Percentiles rank a stretch among this genome's conserved stretches.
Conservation (phyloP, 1,139 yeast genomes). For the Fermentozyma sake region DNA sequence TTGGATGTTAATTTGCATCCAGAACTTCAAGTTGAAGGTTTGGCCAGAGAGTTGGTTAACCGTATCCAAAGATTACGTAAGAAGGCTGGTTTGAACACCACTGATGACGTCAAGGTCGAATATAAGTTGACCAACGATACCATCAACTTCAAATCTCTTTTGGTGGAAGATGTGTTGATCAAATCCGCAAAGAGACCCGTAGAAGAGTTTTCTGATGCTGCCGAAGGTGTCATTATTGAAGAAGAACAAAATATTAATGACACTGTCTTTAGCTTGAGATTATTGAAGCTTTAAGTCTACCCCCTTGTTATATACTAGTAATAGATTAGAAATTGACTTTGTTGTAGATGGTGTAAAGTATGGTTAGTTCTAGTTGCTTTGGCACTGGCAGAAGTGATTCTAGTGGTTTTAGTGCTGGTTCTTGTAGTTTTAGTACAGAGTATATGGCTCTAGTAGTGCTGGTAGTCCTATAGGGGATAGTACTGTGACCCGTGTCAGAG, state of each 20-base stretch:
- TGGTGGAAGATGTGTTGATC: conserved; percentile 67
- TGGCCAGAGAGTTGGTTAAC: conserved; percentile 93
- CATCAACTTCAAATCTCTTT: conserved; percentile 60
- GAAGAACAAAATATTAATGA: conserved; percentile 91
- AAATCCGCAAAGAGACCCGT: conserved; percentile 74
- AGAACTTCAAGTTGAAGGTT: conserved; percentile 87
- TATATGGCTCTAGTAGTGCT: too few relatives aligned
- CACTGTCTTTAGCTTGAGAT: conserved; percentile 73
- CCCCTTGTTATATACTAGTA: too few relatives aligned
- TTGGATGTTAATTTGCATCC: conserved; percentile 85
- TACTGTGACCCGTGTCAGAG: too few relatives aligned
- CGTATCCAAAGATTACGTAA: conserved; percentile 97
- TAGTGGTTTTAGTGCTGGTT: too few relatives aligned
- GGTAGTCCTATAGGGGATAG: too few relatives aligned
- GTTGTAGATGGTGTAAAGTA: too few relatives aligned
- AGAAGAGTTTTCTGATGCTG: conserved; percentile 32
- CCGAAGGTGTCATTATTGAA: conserved; percentile 60
- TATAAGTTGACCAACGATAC: conserved; percentile 69
- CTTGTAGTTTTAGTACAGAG: too few relatives aligned
- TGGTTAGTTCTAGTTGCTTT: too few relatives aligned
- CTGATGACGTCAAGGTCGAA: conserved; percentile 91
- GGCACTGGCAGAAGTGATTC: too few relatives aligned
- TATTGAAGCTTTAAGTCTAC: conserved; percentile 51
- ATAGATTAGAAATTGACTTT: too few relatives aligned
- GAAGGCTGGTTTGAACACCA: conserved; percentile 90